These are phyloP conservation scores for Rhizopus sp. DNA, from an alignment of 371 early-diverging fungal genomes.

Conservation along the genomic window DNA sequence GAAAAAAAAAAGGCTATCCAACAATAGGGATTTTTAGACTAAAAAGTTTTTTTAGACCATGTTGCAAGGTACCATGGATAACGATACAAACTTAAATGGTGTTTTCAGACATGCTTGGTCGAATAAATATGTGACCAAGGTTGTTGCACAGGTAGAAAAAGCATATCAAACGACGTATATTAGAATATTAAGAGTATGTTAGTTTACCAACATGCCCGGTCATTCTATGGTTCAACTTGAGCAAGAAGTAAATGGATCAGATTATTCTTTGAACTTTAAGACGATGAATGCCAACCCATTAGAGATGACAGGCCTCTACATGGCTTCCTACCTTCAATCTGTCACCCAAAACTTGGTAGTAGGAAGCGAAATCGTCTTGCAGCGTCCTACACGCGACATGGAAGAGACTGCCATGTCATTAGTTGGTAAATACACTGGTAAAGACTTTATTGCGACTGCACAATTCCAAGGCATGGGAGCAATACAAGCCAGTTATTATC, in stretches of 20 bases:
- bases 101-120: slow-evolving; percentile 54
- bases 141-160: slow-evolving; percentile 73
- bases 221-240: slow-evolving; percentile 93
- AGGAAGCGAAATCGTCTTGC: slow-evolving; percentile 87
- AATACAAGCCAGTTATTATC: slow-evolving; percentile 87
- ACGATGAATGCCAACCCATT: slow-evolving; percentile 92
- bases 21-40: neutral
- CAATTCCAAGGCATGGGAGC: slow-evolving; percentile 85
- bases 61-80: slow-evolving; percentile 93
- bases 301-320: slow-evolving; percentile 89
- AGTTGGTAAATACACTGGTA: slow-evolving; percentile 75
- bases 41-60: slow-evolving; percentile 35
- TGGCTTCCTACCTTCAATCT: slow-evolving; percentile 90
- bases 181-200: neutral
- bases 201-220: slow-evolving; percentile 70
- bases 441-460: slow-evolving; percentile 78
- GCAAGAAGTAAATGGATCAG: slow-evolving; percentile 87
- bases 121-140: slow-evolving; percentile 61
- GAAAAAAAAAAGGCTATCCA: neutral
- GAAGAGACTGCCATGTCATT: slow-evolving; percentile 81
- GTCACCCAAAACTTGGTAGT: slow-evolving; percentile 80
- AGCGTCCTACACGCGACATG: slow-evolving; percentile 84
- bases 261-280: slow-evolving; percentile 87
- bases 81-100: slow-evolving; percentile 65
- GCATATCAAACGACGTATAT: neutral